Base-by-base conservation (phyloP, 2,329 filamentous ascomycete species). In the Cercospora sp. region DNA sequence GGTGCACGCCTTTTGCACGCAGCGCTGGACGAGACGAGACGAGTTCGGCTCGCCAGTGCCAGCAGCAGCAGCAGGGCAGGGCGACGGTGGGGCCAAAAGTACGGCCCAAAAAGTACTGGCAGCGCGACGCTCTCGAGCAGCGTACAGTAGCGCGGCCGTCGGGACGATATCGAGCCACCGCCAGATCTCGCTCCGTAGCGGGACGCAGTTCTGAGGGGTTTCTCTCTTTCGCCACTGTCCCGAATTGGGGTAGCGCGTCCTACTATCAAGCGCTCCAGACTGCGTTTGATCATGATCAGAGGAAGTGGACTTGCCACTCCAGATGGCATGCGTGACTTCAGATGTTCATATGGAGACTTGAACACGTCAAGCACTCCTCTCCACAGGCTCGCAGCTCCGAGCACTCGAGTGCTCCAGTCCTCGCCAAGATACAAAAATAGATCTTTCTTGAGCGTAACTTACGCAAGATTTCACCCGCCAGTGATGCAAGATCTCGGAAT, bases 61-160 rank as follows among this genome's bases (percentile, higher is more conserved):
- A 57, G 24, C 24, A 57, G 53, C 53, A 57, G 53, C 53, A 57
- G 53, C 53, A 57, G 53, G 21, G 53, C 53, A 57, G 12, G 49
- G 49, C 49, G 37, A 53, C 49, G 49, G 24, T 53, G 49, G 18
- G 24, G 49, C 49, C 37, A 40, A 16, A n/a, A 40, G 37, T 40
- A 40, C 37, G 37, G 37, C 37, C 37, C 37, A 40, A 40, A 40
- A n/a, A n/a, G 16, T n/a, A 40, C 16, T 40, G 37, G 37, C 37
- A 40, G 37, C 37, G 37, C 34, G 34, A 40, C 34, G 34, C 34
- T 40, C 34, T 40, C 34, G 34, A 16, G 34, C 34, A 40, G 34
- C 37, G 37, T 40, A 40, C 37, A 40, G 37, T 40, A 40, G 37
- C 37, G 37, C 37, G 37, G 37, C 37, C 37, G 37, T 8, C 37